Conservation (phyloP, 495 filamentous ascomycete species). For the Glutinoglossum americanum region DNA sequence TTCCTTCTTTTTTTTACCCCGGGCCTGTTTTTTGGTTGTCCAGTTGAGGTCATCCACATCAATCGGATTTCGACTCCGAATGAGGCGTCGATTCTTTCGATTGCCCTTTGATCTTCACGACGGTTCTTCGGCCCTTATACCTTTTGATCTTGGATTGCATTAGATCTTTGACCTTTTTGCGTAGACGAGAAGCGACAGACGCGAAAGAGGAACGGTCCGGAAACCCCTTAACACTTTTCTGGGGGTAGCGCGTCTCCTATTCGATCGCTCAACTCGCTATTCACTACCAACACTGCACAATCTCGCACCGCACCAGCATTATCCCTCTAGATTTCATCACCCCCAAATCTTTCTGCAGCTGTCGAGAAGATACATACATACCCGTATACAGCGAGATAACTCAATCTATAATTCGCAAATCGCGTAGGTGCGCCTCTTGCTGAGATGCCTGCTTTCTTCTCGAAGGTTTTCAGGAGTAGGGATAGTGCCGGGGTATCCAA, state of each 20-base stretch:
- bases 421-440: not conserved
- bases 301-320: not conserved
- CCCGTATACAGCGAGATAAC: not conserved
- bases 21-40: not conserved
- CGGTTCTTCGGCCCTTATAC: not conserved
- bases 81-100: not conserved
- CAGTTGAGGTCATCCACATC: not conserved
- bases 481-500: slow-evolving; percentile 29
- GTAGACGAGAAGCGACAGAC: not conserved
- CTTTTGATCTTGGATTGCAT: not conserved
- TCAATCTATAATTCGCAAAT: not conserved
- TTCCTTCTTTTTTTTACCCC: not conserved
- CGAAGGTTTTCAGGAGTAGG: slow-evolving; percentile 47
- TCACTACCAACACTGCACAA: not conserved
- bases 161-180: not conserved
- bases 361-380: not conserved
- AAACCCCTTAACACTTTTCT: not conserved
- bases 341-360: not conserved
- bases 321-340: not conserved
- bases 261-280: not conserved
- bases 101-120: not conserved
- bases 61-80: not conserved
- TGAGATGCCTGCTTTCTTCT: slow-evolving; percentile 30
- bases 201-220: not conserved
- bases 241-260: not conserved